These are phyloP conservation scores for Emergomyces pasteurianus DNA, from an alignment of 2,329 filamentous ascomycete species.

Conservation along the genomic window DNA sequence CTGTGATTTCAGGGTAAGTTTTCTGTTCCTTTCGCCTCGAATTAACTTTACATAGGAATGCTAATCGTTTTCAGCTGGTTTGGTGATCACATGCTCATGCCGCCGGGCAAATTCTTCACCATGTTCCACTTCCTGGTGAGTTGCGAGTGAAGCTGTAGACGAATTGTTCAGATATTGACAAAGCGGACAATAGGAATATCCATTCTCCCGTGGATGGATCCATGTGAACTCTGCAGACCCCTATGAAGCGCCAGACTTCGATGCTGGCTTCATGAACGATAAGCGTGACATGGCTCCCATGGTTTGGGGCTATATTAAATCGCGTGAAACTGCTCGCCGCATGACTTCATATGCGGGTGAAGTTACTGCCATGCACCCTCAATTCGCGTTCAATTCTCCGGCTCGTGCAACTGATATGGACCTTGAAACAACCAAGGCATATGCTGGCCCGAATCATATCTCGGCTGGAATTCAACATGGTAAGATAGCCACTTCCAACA, in stretches of 20 bases:
- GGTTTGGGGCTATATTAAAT: slow-evolving; percentile 78
- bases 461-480: slow-evolving; percentile 62
- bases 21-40: not conserved
- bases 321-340: slow-evolving; percentile 63
- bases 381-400: slow-evolving; percentile 58
- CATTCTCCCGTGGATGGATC: slow-evolving; percentile 60
- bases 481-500: slow-evolving; percentile 14
- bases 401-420: slow-evolving; percentile 63
- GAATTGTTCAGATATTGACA: not conserved
- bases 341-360: slow-evolving; percentile 71
- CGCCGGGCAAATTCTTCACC: slow-evolving; percentile 67
- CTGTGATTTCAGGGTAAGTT: slow-evolving; percentile 52
- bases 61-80: slow-evolving; percentile 24
- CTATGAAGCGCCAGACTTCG: slow-evolving; percentile 65
- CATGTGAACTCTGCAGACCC: slow-evolving; percentile 61
- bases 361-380: slow-evolving; percentile 54
- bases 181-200: slow-evolving; percentile 43
- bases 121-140: slow-evolving; percentile 64
- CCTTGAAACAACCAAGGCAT: slow-evolving; percentile 60
- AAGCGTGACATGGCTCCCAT: slow-evolving; percentile 73
- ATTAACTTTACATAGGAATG: not conserved
- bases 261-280: slow-evolving; percentile 76
- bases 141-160: not conserved
- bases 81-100: slow-evolving; percentile 47
- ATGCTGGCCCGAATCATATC: slow-evolving; percentile 61